These are phyloP conservation scores for Papilionanthe hybrid DNA, from an alignment of 116 monocot species.

Conservation along the genomic window DNA sequence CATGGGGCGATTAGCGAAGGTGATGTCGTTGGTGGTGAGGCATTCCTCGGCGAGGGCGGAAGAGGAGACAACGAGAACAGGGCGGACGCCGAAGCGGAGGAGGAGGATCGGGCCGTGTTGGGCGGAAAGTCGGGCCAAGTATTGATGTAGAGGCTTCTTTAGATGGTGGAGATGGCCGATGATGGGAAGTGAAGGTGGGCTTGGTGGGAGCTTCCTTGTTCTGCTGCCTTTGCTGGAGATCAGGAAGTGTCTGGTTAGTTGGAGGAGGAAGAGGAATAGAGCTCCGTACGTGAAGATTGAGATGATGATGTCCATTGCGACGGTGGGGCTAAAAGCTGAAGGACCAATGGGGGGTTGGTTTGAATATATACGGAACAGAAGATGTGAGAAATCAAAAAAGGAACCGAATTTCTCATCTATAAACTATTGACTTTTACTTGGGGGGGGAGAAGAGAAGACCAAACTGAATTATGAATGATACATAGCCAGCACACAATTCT, in stretches of 20 bases:
- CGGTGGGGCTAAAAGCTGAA: too few relatives aligned
- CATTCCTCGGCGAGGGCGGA: slow-evolving; percentile 14
- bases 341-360: too few relatives aligned
- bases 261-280: slow-evolving; percentile 6
- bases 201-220: not conserved
- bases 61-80: slow-evolving; percentile 18
- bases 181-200: slow-evolving; percentile 13
- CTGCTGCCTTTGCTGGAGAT: not conserved
- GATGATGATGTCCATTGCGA: too few relatives aligned
- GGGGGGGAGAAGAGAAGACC: too few relatives aligned
- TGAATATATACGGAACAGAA: too few relatives aligned
- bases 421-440: too few relatives aligned
- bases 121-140: slow-evolving; percentile 11
- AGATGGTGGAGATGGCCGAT: slow-evolving; percentile 20
- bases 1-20: slow-evolving; percentile 9
- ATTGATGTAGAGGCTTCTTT: slow-evolving; percentile 15
- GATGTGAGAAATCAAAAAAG: too few relatives aligned
- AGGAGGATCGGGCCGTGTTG: slow-evolving; percentile 14
- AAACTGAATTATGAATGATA: too few relatives aligned
- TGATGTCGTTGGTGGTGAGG: slow-evolving; percentile 24
- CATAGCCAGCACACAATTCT: too few relatives aligned
- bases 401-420: too few relatives aligned
- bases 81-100: slow-evolving; percentile 26
- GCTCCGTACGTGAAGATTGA: too few relatives aligned
- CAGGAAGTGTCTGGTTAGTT: not conserved